phyloP scores from a whole-genome alignment of 768 basidiomycete genomes.

The Boletus sp. region DNA sequence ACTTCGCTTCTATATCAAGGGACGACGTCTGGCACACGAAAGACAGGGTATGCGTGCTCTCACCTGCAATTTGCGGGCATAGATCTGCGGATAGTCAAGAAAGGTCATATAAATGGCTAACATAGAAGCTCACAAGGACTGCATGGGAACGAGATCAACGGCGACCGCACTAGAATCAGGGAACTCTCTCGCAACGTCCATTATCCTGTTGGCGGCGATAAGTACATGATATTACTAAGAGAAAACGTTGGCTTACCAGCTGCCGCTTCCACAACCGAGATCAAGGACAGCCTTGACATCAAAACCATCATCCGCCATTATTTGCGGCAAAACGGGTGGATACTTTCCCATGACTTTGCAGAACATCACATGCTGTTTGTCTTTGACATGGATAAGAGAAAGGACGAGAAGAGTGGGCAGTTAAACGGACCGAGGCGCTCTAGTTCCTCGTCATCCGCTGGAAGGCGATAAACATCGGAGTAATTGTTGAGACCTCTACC shows the following conservation, averaged over 20 bases:
- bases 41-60: constrained; percentile 9
- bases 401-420: not conserved
- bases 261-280: constrained; percentile 78
- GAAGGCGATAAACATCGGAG: constrained; percentile 74
- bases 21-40: constrained; percentile 3
- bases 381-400: constrained; percentile 36
- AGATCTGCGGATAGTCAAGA: constrained; percentile 38
- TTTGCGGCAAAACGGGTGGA: constrained; percentile 51
- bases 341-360: constrained; percentile 66
- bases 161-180: constrained; percentile 67
- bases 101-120: constrained; percentile 11
- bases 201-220: constrained; percentile 53
- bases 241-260: constrained; percentile 48
- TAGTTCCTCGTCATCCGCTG: constrained; percentile 77
- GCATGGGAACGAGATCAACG: constrained; percentile 81
- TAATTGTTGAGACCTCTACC: constrained; percentile 74
- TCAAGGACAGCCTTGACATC: constrained; percentile 66
- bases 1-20: constrained; percentile 62
- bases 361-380: constrained; percentile 67
- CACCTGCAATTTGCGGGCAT: constrained; percentile 76
- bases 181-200: constrained; percentile 71
- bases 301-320: constrained; percentile 60
- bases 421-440: constrained; percentile 57
- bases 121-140: constrained; percentile 51
- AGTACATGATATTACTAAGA: not conserved